Base-by-base conservation (phyloP, 768 basidiomycete genomes). In the Panus rudis region DNA sequence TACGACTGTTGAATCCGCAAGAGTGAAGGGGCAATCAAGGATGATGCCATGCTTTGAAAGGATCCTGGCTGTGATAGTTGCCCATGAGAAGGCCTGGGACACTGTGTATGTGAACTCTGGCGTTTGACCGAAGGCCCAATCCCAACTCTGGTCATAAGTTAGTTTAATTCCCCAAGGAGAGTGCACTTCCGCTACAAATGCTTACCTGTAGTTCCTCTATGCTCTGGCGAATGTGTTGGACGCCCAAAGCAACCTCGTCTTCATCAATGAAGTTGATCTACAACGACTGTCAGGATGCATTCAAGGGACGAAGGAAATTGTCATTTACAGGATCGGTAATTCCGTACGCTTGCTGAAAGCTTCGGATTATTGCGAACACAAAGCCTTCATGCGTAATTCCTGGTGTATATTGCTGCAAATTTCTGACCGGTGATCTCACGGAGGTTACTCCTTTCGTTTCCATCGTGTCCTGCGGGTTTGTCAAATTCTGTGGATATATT, bases 121-220 rank as follows among this genome's bases (percentile, higher is more conserved):
- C 0, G 93, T 94, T 57, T 93, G 88, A 0, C 93, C 94, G 54
- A 80, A 96, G 12, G 75, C 69, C 92, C 93, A 98, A 17, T 89
- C 75, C 96, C 96, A 97, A 25, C 74, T 81, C 92, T 93, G 53
- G 11, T 27, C 39, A 35, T 20, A n/a, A 22, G 23, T 13, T 26
- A 26, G 41, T 31, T 16, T 14, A 12, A 12, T 5, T 6, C 4
- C 20, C 6, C 34, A 28, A 42, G 27, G 21, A 20, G 27, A 21
- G 27, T 17, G n/a, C 8, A 30, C 76, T n/a, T n/a, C n/a, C n/a
- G n/a, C n/a, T n/a, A n/a, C n/a, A n/a, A n/a, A n/a, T n/a, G n/a
- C n/a, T 25, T 49, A 84, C 90, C 52, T 68, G 72, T 40, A 99
- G 67, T 57, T 94, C 91, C 1, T 67, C 62, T 60, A 88, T 82